Evolutionary conservation across 202 grass and related monocot species (phyloP), one percentile per base, ranked within the genome.

Genomic region (Setaria italica): DNA sequence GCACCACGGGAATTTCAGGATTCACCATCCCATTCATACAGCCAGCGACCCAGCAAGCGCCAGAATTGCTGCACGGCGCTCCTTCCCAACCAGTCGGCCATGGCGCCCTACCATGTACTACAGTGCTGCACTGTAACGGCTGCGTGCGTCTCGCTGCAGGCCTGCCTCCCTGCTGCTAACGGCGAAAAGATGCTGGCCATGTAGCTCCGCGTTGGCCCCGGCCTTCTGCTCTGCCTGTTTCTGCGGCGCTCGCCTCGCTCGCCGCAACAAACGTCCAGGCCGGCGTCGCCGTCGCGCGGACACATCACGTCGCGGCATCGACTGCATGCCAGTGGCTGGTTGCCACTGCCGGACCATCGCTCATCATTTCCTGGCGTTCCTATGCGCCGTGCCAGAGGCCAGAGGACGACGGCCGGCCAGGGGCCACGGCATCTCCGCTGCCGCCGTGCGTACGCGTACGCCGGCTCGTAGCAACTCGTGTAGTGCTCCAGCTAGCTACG

Each of bases 351-450:
- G 51, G 71, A 19, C 47, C 71, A 4, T 50, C 29, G 30, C 50
- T 37, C 72, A 76, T 76, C 50, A 76, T 76, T 57, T 50, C 72
- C 72, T 76, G 54, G 54, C 54, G 53, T 41, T 58, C 73, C 53
- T 76, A 56, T 8, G 73, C 51, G 50, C 17, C 51, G 17, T 17
- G 50, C 2, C 50, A 19, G 70, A 30, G 12, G 69, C 43, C 8
- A 8, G 8, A 8, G 16, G 72, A 54, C 72, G 72, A 74, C 49
- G 47, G 70, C 70, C 70, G 25, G 70, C n/a, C 45, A 16, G 25
- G 46, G n/a, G 14, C 46, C 70, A 72, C 39, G 11, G 69, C 65
- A 67, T 25, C 30, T 2, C 11, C 62, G 4, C 62, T 66, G 9
- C 39, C 39, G 6, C 39, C 66, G 35, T 12, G 9, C n/a, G 69